Base-by-base conservation (phyloP, 139 green algal species). In the Coccomyxa sp. region DNA sequence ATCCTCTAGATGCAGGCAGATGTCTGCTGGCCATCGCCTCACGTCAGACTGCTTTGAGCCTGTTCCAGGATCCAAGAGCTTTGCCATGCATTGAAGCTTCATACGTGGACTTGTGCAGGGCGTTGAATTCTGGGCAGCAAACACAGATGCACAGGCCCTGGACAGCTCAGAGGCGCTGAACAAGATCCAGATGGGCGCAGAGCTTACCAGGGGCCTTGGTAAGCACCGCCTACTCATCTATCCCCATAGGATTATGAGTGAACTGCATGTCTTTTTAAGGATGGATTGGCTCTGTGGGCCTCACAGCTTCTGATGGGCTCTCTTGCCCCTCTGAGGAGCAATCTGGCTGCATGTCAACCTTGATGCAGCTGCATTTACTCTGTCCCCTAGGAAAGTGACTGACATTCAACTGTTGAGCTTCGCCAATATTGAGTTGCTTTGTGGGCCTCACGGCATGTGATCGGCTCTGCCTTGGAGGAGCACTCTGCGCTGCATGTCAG, bases 71-170 rank as follows among this genome's bases (percentile, higher is more conserved):
- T n/a, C n/a, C n/a, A n/a, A n/a, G n/a, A n/a, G n/a, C n/a, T n/a
- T n/a, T n/a, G n/a, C n/a, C n/a, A n/a, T n/a, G n/a, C n/a, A n/a
- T n/a, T n/a, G n/a, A n/a, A n/a, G n/a, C n/a, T n/a, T n/a, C n/a
- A n/a, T n/a, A 3, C 4, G 35, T 70, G 18, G 50, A 36, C 54
- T 8, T 58, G 0, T 72, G 69, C 86, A 98, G 91, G 93, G 94
- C 54, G 94, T 99, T 6, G 93, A 97, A 69, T 97, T 97, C 80
- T 95, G 89, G 91, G 92, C 88, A 2, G 82, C 98, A 2, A 99
- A 99, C 88, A 98, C 96, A 5, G 96, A 99, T 82, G 89, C 92
- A 0, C 95, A 99, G 88, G 96, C 96, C 7, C 89, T 99, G 64
- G 87, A 95, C 44, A 88, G 92, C 58, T 93, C 94, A 37, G 70